Evolutionary conservation across 306 rosid genomes (phyloP).

Genomic region (Prunus kanzakura): DNA sequence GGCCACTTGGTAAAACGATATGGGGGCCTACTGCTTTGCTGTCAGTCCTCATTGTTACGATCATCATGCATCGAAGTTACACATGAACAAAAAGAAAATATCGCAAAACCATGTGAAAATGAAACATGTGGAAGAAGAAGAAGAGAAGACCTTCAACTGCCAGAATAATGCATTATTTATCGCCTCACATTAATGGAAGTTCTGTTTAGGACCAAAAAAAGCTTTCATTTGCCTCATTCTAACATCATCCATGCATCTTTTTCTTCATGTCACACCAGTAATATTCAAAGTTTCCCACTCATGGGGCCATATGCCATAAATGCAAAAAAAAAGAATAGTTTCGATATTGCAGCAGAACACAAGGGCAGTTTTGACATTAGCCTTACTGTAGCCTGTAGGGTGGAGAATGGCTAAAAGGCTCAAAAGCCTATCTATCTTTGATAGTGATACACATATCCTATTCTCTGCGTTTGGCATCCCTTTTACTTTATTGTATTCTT

Average conservation of each 20-base stretch:
- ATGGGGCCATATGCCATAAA: conserved; percentile 51
- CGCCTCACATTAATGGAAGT: conserved; percentile 16
- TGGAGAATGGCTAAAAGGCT: conserved; percentile 23
- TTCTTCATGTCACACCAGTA: conserved; percentile 46
- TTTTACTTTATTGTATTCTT: conserved; percentile 16
- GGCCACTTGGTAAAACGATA: conserved; percentile 17
- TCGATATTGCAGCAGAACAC: conserved; percentile 1
- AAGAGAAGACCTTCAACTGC: conserved; percentile 44
- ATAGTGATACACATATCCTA: conserved; percentile 34
- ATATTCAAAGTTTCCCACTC: conserved; percentile 30
- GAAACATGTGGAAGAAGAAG: conserved; percentile 44
- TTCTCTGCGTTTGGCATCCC: conserved; percentile 8
- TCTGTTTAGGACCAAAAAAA: conserved; percentile 30
- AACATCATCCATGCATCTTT: conserved; percentile 24
- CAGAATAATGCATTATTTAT: conserved; percentile 24
- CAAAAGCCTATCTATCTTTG: conserved; percentile 13
- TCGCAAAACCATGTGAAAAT: conserved; percentile 27
- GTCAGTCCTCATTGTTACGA: conserved; percentile 23
- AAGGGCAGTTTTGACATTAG: conserved; percentile 15
- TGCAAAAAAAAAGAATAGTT: conserved; percentile 11
- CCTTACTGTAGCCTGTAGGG: conserved; percentile 19
- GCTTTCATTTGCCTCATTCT: conserved; percentile 31
- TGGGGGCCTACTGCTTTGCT: conserved; percentile 13
- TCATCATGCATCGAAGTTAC: conserved; percentile 1
- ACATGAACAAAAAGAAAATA: conserved; percentile 11